These are phyloP conservation scores for Solanum neorickii DNA, from an alignment of 257 asterid genomes.

Conservation along the genomic window DNA sequence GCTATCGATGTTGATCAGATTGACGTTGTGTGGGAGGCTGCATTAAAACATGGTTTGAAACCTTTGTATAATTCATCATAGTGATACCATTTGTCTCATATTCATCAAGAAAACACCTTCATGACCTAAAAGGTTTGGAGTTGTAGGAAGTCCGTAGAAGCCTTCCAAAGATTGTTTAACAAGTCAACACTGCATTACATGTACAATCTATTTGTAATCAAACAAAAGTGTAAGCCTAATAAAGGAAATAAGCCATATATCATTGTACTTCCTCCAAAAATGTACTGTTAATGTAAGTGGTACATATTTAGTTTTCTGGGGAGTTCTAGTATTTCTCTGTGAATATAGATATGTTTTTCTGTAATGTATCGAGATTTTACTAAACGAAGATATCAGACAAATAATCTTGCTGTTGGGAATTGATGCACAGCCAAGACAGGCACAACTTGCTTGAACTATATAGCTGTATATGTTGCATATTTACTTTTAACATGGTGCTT, in stretches of 20 bases:
- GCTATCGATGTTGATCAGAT: conserved; percentile 73
- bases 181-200: not conserved
- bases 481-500: not conserved
- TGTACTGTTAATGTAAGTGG: not conserved
- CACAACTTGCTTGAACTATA: not conserved
- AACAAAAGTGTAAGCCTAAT: not conserved
- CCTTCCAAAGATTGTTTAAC: not conserved
- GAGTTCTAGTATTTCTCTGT: not conserved
- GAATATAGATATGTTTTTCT: not conserved
- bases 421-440: not conserved
- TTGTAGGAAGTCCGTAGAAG: not conserved
- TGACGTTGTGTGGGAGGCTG: conserved; percentile 88
- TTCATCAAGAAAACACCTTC: not conserved
- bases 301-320: not conserved
- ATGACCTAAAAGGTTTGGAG: not conserved
- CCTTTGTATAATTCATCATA: conserved; percentile 27
- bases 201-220: not conserved
- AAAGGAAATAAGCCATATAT: not conserved
- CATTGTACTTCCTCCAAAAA: not conserved
- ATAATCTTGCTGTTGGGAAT: not conserved
- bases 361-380: not conserved
- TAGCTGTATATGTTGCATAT: not conserved
- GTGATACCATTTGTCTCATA: not conserved
- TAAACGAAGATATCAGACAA: not conserved
- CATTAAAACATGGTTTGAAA: conserved; percentile 66